Evolutionary conservation across 768 basidiomycete genomes (phyloP), one percentile per base, ranked within the genome.

Genomic region (Tricholoma terreum): DNA sequence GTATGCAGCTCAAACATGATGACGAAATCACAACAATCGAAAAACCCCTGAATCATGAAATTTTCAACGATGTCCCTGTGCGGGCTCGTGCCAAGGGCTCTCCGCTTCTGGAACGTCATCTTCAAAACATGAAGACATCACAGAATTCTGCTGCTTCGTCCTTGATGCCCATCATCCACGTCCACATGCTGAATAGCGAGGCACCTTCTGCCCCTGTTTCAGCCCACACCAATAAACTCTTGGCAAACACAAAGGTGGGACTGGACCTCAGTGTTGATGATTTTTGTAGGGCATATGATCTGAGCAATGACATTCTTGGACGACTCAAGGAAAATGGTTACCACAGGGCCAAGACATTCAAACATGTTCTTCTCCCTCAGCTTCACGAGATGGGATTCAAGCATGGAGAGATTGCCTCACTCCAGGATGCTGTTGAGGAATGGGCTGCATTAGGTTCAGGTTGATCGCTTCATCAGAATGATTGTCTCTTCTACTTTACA

Each of bases 1-100:
- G 3, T 35, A 22, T 40, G 10, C 40, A 52, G 51, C 51, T 52
- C 51, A 52, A 52, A 52, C 33, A 34, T 27, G 51, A 52, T 52
- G 51, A 52, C 11, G 33, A 17, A 1, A 36, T 52, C 11, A 35
- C 35, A n/a, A 52, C 35, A 3, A 9, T 40, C 8, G 17, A 52
- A 22, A 52, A 52, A 3, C 51, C 51, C 2, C 51, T 22, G 5
- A 52, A 52, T 40, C 51, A 52, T 40, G 35, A 52, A 27, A 7
- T 24, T 19, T 40, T 52, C 51, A 52, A 52, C 21, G 51, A 35
- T 38, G 34, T 52, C 35, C 27, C 33, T 15, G 19, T 27, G 27
- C 22, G 17, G 19, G n/a, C 49, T 1, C 49, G 10, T 35, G 22
- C 34, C 6, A 42, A 42, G 19, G 40, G 40, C 17, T 52, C 51